Conservation (phyloP, 1,284 basidiomycete genomes). For the Melanopsichium pennsylvanicum region DNA sequence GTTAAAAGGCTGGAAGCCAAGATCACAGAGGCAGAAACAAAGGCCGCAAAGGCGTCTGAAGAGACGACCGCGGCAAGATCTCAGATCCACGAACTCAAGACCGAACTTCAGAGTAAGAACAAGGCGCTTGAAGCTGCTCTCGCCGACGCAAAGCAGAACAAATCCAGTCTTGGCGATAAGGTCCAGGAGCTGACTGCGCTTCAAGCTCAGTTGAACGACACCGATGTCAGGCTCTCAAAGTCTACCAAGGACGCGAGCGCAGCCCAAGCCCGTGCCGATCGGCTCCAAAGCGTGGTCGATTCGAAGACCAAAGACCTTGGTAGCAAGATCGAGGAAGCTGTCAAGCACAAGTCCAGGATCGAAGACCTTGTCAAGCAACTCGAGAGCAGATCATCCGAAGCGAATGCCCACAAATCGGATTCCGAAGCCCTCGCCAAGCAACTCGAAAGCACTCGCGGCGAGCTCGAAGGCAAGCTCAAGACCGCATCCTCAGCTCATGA, state of each 20-base stretch:
- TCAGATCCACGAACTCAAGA: slow-evolving; percentile 3
- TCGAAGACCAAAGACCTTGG: slow-evolving; percentile 8
- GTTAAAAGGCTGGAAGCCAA: slow-evolving; percentile 20
- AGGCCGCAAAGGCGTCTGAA: slow-evolving; percentile 8
- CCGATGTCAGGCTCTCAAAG: slow-evolving; percentile 3
- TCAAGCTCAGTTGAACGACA: slow-evolving; percentile 1
- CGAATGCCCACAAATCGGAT: slow-evolving; percentile 2
- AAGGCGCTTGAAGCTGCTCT: background rate
- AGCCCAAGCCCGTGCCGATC: slow-evolving; percentile 1
- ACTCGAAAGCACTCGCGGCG: slow-evolving; percentile 19
- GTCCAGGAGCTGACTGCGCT: background rate
- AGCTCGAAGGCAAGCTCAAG: slow-evolving; percentile 15
- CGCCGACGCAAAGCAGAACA: background rate
- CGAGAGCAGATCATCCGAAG: slow-evolving; percentile 1
- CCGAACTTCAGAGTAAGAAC: background rate
- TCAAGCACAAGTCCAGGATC: slow-evolving; percentile 3
- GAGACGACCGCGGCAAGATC: slow-evolving; percentile 8
- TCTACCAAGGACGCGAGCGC: slow-evolving; percentile 2
- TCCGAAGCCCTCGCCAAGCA: slow-evolving; percentile 19
- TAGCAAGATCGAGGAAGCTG: slow-evolving; percentile 8
- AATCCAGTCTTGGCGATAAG: slow-evolving; percentile 5
- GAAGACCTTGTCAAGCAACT: slow-evolving; percentile 5
- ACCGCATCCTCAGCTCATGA: slow-evolving; percentile 13
- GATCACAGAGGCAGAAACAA: slow-evolving; percentile 7
- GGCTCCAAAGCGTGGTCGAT: slow-evolving; percentile 14